phyloP scores from a whole-genome alignment of 768 basidiomycete species.

The Vararia minispora region DNA sequence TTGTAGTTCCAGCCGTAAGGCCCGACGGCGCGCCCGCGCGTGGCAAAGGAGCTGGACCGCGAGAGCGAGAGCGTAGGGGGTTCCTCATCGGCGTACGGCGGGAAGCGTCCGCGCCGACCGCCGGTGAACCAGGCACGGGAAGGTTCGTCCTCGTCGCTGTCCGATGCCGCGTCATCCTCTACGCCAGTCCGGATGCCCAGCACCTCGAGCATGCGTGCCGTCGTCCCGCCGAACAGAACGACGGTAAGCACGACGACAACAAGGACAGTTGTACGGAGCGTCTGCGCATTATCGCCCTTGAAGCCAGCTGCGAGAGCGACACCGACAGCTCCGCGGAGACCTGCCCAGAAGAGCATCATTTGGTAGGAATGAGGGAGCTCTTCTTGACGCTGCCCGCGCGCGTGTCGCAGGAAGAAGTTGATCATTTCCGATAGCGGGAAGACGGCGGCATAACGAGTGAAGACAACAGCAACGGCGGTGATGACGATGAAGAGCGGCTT shows the following conservation, averaged over 20 bases:
- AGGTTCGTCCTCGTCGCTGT: conserved; percentile 38
- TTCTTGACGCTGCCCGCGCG: conserved; percentile 75
- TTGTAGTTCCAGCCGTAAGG: conserved; percentile 55
- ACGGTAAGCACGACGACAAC: conserved; percentile 95
- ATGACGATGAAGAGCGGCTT: conserved; percentile 94
- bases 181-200: conserved; percentile 94
- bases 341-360: conserved; percentile 99
- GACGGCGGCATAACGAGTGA: conserved; percentile 91
- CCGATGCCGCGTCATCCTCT: conserved; percentile 75
- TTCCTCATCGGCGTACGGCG: neutral
- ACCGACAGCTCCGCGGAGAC: conserved; percentile 91
- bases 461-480: conserved; percentile 83
- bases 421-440: conserved; percentile 93
- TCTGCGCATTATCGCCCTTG: conserved; percentile 86
- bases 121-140: conserved; percentile 1
- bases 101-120: neutral
- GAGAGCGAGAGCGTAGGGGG: no score
- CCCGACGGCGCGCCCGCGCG: no score
- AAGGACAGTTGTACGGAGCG: conserved; percentile 86
- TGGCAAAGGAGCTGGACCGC: no score
- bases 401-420: conserved; percentile 84
- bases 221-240: conserved; percentile 93
- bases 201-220: conserved; percentile 91
- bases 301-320: conserved; percentile 96
- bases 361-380: conserved; percentile 97